A percentile compares a stretch with the other conserved stretches of the same genome.
Conservation (phyloP, 2,329 filamentous ascomycete species). For the Xylaria sp. region DNA sequence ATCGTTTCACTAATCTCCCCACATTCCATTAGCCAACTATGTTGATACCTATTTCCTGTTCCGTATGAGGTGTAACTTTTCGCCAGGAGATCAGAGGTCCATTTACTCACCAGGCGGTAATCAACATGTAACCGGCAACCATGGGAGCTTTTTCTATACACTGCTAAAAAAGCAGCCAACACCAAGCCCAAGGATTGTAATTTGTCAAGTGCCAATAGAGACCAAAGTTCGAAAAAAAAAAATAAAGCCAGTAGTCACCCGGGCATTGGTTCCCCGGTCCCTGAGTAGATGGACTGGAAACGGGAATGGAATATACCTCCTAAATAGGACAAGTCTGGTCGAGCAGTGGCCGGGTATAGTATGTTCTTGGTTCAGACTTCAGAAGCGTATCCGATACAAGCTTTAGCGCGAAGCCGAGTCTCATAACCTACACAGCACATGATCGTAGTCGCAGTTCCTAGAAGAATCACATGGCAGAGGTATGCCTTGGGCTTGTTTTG, state of each 20-base stretch:
- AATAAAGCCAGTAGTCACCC: background rate
- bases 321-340: background rate
- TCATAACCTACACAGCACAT: too few species aligned
- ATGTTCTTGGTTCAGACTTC: too few species aligned
- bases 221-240: background rate
- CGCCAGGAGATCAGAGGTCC: background rate
- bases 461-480: background rate
- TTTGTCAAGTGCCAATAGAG: background rate
- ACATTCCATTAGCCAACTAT: background rate
- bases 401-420: background rate
- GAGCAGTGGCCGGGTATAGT: too few species aligned
- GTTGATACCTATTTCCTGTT: slow-evolving; percentile 3
- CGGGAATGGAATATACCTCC: background rate
- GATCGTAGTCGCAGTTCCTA: background rate
- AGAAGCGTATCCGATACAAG: background rate
- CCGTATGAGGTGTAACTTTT: background rate
- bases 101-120: background rate
- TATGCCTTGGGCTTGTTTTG: background rate
- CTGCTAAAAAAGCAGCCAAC: background rate
- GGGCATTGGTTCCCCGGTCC: too few species aligned
- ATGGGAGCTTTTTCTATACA: background rate
- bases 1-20: background rate
- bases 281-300: background rate
- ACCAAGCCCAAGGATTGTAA: background rate
- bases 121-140: background rate